A percentile compares a stretch with the other conserved stretches of the same genome.
phyloP scores from a whole-genome alignment of 768 basidiomycete species.

The Suillus bovinus region DNA sequence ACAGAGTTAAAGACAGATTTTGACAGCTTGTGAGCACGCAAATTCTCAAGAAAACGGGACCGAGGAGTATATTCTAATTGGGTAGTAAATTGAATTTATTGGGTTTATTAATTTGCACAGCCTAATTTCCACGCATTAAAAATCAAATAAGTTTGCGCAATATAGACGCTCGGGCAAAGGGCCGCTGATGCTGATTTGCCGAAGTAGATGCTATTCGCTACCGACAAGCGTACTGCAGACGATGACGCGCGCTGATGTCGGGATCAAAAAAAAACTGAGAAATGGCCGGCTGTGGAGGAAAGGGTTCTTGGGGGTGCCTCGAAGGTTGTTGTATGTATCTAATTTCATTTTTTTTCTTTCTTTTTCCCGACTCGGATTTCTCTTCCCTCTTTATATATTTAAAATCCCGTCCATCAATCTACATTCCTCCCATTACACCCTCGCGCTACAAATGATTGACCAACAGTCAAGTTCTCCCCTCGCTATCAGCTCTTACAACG shows the following conservation, averaged over 20 bases:
- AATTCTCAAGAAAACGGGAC: constrained; percentile 18
- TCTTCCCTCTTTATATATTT: constrained; percentile 14
- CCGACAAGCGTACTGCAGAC: constrained; percentile 31
- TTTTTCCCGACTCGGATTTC: constrained; percentile 14
- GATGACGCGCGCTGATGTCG: constrained; percentile 8
- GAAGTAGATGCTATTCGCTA: constrained; percentile 33
- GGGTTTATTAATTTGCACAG: constrained; percentile 18
- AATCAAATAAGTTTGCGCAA: constrained; percentile 2
- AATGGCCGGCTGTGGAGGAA: constrained; percentile 25
- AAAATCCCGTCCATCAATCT: constrained; percentile 20
- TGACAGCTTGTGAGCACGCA: no score
- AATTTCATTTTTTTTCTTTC: constrained; percentile 4
- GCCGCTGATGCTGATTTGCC: not conserved
- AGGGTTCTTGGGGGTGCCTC: constrained; percentile 17
- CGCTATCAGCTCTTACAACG: constrained; percentile 58
- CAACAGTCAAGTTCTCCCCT: constrained; percentile 38
- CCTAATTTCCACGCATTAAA: not conserved
- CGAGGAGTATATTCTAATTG: no score
- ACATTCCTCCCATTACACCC: constrained; percentile 4
- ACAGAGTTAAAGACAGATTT: no score
- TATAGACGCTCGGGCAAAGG: constrained; percentile 5
- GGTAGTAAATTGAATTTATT: no score
- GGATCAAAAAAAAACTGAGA: no score
- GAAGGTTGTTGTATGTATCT: not conserved
- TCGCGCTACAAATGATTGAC: constrained; percentile 55